Evolutionary conservation across 2,329 filamentous ascomycete genomes (phyloP).

Genomic region (Claviceps sp.): DNA sequence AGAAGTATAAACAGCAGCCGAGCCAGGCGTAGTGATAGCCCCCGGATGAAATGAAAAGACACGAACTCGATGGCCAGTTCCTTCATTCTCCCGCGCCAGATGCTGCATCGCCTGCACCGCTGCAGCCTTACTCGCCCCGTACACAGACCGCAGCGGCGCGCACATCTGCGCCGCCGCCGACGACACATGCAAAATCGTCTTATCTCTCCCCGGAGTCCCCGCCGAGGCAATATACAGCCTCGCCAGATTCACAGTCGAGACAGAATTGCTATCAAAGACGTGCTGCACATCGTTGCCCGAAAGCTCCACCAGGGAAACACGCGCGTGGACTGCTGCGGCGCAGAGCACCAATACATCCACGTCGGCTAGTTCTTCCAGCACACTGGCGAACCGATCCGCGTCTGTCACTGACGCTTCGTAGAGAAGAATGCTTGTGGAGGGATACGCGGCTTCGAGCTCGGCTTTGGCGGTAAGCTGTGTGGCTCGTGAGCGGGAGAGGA

Average conservation of each 20-base stretch:
- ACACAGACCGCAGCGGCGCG: background rate
- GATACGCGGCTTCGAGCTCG: background rate
- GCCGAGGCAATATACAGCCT: background rate
- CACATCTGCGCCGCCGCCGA: background rate
- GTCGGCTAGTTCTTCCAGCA: background rate
- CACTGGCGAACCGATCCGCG: background rate
- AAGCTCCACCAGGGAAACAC: background rate
- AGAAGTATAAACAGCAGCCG: background rate
- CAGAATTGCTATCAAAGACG: background rate
- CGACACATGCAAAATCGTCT: background rate
- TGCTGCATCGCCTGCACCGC: slow-evolving; percentile 2
- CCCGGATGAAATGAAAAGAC: background rate
- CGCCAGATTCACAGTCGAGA: background rate
- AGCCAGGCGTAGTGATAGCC: background rate
- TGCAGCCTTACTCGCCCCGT: slow-evolving; percentile 1
- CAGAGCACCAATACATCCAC: background rate
- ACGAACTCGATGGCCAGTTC: background rate
- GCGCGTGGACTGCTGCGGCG: background rate
- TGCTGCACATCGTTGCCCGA: background rate
- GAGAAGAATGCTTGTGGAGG: background rate
- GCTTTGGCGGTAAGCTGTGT: background rate
- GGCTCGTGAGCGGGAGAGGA: background rate
- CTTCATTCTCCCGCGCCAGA: background rate
- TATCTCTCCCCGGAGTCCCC: background rate
- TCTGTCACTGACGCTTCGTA: background rate